These are phyloP conservation scores for Sarcomyxa edulis DNA, from an alignment of 768 basidiomycete genomes.

Conservation along the genomic window DNA sequence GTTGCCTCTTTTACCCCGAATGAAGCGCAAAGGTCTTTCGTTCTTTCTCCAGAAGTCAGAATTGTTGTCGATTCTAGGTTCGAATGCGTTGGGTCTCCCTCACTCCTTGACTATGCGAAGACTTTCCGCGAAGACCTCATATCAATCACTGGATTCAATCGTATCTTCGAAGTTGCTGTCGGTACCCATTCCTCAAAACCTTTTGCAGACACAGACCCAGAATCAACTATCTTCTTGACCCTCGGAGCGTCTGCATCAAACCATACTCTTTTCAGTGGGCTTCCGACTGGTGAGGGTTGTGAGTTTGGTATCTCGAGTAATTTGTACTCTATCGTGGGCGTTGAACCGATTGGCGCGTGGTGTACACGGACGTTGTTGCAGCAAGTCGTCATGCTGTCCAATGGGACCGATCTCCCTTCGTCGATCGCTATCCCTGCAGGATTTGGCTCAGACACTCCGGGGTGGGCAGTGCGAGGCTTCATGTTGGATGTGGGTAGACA, in stretches of 20 bases:
- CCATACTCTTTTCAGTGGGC: constrained; percentile 30
- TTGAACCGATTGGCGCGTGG: constrained; percentile 31
- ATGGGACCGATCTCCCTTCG: constrained; percentile 9
- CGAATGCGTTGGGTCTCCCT: constrained; percentile 20
- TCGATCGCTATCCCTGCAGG: constrained; percentile 26
- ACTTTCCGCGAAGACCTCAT: constrained; percentile 31
- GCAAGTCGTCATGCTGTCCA: constrained; percentile 25
- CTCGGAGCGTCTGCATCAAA: constrained; percentile 16
- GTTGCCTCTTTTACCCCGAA: constrained; percentile 24
- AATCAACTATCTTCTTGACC: constrained; percentile 24
- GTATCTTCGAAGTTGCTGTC: constrained; percentile 15
- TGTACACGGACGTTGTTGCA: constrained; percentile 38
- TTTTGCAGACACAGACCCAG: no score
- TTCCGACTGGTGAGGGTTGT: constrained; percentile 32
- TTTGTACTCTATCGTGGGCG: constrained; percentile 26
- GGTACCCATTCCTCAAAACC: no score
- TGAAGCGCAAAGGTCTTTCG: constrained; percentile 17
- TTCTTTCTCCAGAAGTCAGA: constrained; percentile 21
- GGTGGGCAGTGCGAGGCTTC: constrained; percentile 40
- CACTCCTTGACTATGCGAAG: constrained; percentile 27
- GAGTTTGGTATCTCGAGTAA: constrained; percentile 24
- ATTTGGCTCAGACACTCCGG: constrained; percentile 30
- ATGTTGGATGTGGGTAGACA: constrained; percentile 44
- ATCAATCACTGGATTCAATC: constrained; percentile 20
- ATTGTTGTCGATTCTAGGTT: constrained; percentile 29